Evolutionary conservation across 495 filamentous ascomycete genomes (phyloP), one percentile per base, ranked within the genome.

Genomic region (Aspergillus baeticus): DNA sequence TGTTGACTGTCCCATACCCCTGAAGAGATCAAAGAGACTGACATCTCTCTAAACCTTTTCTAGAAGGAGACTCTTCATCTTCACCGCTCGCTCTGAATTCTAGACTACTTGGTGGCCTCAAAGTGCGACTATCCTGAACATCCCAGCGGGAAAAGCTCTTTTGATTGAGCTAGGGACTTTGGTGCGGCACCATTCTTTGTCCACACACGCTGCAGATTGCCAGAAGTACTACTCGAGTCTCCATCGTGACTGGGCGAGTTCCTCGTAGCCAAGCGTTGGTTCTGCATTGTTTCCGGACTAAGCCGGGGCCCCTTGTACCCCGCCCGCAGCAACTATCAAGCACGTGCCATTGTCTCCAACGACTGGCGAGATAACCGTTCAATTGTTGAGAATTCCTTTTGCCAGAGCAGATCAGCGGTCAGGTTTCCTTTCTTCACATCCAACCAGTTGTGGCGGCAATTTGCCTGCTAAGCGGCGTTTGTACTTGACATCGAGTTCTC

Each of bases 271-370:
- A 37, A 37, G 46, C 46, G 18, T 18, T 39, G 21, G 41, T 42
- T 21, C 38, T 43, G 26, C 36, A 7, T n/a, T 15, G 3, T 20
- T 37, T 10, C 13, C 13, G 36, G 36, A n/a, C 36, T 41, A 52
- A 36, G 49, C 22, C 18, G 15, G 10, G 36, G 43, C 8, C 48
- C 53, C 44, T 44, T 31, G 15, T 22, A 29, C 14, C 33, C 20
- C 14, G n/a, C 53, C 53, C 53, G 53, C 53, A 55, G 29, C 53
- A 34, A 48, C 39, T 35, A 42, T 17, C 35, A 34, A 23, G 33
- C 53, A 55, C 53, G 53, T 55, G 53, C 44, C 21, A 31, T 39
- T 11, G 10, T 10, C 17, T 17, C 1, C 18, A 36, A 34, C 31
- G 33, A 46, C 34, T 55, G 20, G 22, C 42, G 14, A 46, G 31